These are phyloP conservation scores for Pholiota conissans DNA, from an alignment of 768 basidiomycete genomes.

Conservation along the genomic window DNA sequence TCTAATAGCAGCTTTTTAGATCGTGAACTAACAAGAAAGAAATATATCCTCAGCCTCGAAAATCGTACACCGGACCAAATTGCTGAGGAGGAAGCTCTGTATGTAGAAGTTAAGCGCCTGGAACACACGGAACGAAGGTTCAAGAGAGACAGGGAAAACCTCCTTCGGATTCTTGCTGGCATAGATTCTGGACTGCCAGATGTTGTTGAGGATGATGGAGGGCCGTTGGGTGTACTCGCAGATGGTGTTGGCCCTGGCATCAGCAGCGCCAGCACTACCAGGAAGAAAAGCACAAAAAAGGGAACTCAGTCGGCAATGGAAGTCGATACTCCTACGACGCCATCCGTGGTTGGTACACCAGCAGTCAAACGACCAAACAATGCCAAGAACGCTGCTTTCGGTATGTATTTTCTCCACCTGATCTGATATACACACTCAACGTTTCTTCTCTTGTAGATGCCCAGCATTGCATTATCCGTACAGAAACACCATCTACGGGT, in stretches of 20 bases:
- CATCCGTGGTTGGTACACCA: constrained; percentile 35
- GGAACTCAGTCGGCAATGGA: constrained; percentile 30
- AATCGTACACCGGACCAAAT: constrained; percentile 87
- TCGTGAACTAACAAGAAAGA: constrained; percentile 85
- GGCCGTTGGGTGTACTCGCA: constrained; percentile 31
- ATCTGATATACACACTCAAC: not conserved
- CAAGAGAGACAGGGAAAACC: constrained; percentile 84
- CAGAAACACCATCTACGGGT: constrained; percentile 51
- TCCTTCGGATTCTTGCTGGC: constrained; percentile 80
- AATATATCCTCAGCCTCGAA: constrained; percentile 85
- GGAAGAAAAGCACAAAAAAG: constrained; percentile 62
- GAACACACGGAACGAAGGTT: constrained; percentile 91
- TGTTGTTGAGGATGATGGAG: constrained; percentile 67
- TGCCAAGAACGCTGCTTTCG: constrained; percentile 59
- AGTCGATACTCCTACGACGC: constrained; percentile 51
- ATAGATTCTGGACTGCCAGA: constrained; percentile 86
- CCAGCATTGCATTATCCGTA: constrained; percentile 71
- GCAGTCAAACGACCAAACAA: constrained; percentile 43
- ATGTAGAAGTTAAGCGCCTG: constrained; percentile 90
- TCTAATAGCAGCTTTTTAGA: constrained; percentile 41
- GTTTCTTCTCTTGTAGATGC: constrained; percentile 44
- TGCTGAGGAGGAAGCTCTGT: constrained; percentile 93
- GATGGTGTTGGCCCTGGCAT: constrained; percentile 40
- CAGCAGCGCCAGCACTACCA: constrained; percentile 1
- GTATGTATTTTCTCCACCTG: constrained; percentile 31